Evolutionary conservation across 495 filamentous ascomycete species (phyloP).

Genomic region (Letharia columbiana): DNA sequence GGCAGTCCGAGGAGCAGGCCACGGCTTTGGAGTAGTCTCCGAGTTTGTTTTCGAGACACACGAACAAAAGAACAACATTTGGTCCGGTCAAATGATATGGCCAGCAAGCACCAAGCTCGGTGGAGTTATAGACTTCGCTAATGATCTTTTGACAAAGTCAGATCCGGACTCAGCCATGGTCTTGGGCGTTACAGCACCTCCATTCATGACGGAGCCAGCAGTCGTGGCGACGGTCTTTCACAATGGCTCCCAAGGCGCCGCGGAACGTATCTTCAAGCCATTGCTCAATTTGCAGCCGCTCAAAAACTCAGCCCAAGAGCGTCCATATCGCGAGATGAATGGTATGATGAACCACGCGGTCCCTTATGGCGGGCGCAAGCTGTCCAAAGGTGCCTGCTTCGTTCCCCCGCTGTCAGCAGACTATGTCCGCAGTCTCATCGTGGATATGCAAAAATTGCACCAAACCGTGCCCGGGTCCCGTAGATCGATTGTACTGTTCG

Average conservation of each 20-base stretch:
- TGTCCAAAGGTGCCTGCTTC: slow-evolving; percentile 35
- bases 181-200: slow-evolving; percentile 31
- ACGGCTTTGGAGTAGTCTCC: slow-evolving; percentile 39
- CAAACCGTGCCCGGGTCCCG: slow-evolving; percentile 12
- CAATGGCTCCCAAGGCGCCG: slow-evolving; percentile 43
- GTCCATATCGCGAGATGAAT: slow-evolving; percentile 40
- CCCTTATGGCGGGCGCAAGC: slow-evolving; percentile 19
- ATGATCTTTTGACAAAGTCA: slow-evolving; percentile 26
- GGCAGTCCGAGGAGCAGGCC: slow-evolving; percentile 40
- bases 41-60: slow-evolving; percentile 42
- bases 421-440: slow-evolving; percentile 32
- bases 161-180: slow-evolving; percentile 32
- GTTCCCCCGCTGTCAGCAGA: slow-evolving; percentile 33
- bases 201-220: slow-evolving; percentile 28
- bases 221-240: slow-evolving; percentile 41
- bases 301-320: slow-evolving; percentile 33
- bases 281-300: slow-evolving; percentile 34
- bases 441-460: slow-evolving; percentile 23
- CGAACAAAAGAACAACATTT: slow-evolving; percentile 39
- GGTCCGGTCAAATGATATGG: slow-evolving; percentile 36
- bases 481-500: slow-evolving; percentile 23
- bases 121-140: neutral
- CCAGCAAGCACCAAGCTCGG: slow-evolving; percentile 11
- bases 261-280: slow-evolving; percentile 31
- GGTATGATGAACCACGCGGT: slow-evolving; percentile 26